These are phyloP conservation scores for Pulveroboletus frians DNA, from an alignment of 768 basidiomycete species.

Conservation along the genomic window DNA sequence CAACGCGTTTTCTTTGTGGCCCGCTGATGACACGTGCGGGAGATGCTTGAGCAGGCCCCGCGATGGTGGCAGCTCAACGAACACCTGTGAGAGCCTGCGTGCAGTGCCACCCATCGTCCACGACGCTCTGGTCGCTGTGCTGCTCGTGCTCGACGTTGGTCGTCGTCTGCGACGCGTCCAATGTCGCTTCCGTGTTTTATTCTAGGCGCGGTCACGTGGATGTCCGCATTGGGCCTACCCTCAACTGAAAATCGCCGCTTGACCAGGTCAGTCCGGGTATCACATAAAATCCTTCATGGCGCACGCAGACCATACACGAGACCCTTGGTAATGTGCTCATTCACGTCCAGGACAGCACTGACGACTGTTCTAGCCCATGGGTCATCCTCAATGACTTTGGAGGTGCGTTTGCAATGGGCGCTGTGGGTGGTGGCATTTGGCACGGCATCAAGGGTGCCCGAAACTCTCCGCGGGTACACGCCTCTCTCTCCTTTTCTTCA, in stretches of 20 bases:
- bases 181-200: conserved; percentile 8
- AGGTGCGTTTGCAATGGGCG: conserved; percentile 96
- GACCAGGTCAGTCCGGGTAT: not conserved
- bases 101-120: conserved; percentile 19
- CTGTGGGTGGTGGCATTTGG: conserved; percentile 97
- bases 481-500: not conserved
- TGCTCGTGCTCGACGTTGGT: conserved; percentile 16
- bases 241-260: conserved; percentile 25
- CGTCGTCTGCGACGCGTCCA: conserved; percentile 21
- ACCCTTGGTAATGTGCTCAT: conserved; percentile 67
- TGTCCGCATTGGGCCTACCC: conserved; percentile 23
- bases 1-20: conserved; percentile 43
- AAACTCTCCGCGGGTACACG: conserved; percentile 86
- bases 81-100: conserved; percentile 43
- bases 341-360: not conserved
- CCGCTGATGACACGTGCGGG: conserved; percentile 27
- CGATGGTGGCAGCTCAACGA: conserved; percentile 52
- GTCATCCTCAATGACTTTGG: conserved; percentile 98
- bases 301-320: conserved; percentile 88
- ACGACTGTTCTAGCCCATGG: conserved; percentile 68
- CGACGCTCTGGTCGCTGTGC: conserved; percentile 1
- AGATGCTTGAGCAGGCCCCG: conserved; percentile 18
- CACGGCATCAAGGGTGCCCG: conserved; percentile 97
- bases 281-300: conserved; percentile 47
- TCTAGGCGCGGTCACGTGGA: conserved; percentile 31